A percentile compares a stretch with the other conserved stretches of the same genome.
These are phyloP conservation scores for Fusarium domesticum DNA, from an alignment of 2,329 filamentous ascomycete species.

Conservation along the genomic window DNA sequence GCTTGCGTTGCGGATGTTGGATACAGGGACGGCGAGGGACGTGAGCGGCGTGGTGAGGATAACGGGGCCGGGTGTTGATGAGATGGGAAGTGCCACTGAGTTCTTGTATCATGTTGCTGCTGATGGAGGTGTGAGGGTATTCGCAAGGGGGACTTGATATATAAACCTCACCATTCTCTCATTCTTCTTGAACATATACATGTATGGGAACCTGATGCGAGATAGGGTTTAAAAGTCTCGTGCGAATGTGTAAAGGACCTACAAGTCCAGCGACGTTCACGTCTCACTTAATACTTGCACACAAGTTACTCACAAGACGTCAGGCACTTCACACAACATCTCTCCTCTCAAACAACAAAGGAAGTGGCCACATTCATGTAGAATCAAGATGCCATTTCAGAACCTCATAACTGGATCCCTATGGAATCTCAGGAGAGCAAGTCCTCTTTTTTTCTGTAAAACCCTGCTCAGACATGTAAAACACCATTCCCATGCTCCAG, in stretches of 20 bases:
- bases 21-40: slow-evolving; percentile 85
- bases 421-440: slow-evolving; percentile 34
- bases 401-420: slow-evolving; percentile 33
- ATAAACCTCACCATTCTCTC: too few species aligned
- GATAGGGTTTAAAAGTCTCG: too few species aligned
- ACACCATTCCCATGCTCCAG: slow-evolving; percentile 38
- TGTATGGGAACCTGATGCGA: too few species aligned
- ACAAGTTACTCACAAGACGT: too few species aligned
- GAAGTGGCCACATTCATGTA: slow-evolving; percentile 28
- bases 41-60: slow-evolving; percentile 84
- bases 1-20: slow-evolving; percentile 70
- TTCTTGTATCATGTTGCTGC: slow-evolving; percentile 76
- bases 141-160: slow-evolving; percentile 64
- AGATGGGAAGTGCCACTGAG: slow-evolving; percentile 58
- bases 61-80: slow-evolving; percentile 46
- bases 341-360: slow-evolving; percentile 1
- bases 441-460: slow-evolving; percentile 20
- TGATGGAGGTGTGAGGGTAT: slow-evolving; percentile 78
- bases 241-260: too few species aligned
- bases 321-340: too few species aligned
- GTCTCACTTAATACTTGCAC: too few species aligned
- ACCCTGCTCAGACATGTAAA: slow-evolving; percentile 36
- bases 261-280: too few species aligned
- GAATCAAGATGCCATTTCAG: slow-evolving; percentile 38
- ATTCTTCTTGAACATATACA: too few species aligned